Conservation (phyloP, 2,329 filamentous ascomycete species). For the Aaosphaeria arxii region DNA sequence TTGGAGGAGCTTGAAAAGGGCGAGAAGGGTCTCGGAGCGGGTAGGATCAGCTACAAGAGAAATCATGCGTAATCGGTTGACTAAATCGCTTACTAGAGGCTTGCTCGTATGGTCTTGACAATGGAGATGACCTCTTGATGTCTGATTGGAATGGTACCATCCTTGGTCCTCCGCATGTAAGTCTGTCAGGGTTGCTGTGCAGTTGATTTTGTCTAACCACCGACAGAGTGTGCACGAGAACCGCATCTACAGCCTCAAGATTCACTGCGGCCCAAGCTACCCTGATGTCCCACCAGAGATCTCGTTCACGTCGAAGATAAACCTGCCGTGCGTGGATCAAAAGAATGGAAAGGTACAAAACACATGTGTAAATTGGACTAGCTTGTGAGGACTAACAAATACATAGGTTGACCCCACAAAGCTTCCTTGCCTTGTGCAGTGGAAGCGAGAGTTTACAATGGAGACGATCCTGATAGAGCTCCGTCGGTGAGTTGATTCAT, state of each 20-base stretch:
- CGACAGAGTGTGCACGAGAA: conserved; percentile 90
- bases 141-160: conserved; percentile 99
- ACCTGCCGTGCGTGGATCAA: conserved; percentile 89
- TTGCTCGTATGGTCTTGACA: conserved; percentile 93
- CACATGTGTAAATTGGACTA: not conserved
- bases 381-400: conserved; percentile 5
- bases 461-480: conserved; percentile 89
- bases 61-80: not conserved
- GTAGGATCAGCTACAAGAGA: conserved; percentile 42
- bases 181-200: conserved; percentile 30
- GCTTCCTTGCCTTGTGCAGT: conserved; percentile 80
- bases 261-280: conserved; percentile 88
- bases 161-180: conserved; percentile 89
- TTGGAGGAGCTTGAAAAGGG: conserved; percentile 98
- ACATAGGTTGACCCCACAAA: conserved; percentile 76
- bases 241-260: conserved; percentile 96
- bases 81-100: conserved; percentile 61
- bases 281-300: conserved; percentile 86
- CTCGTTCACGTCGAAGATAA: conserved; percentile 90
- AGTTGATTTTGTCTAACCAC: conserved; percentile 5
- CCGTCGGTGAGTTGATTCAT: conserved; percentile 58
- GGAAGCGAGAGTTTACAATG: conserved; percentile 93
- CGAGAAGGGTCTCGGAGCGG: conserved; percentile 93
- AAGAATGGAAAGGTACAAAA: conserved; percentile 66
- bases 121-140: conserved; percentile 93